Base-by-base conservation (phyloP, 192 early-diverging fungal species). In the Coemansia sp. region DNA sequence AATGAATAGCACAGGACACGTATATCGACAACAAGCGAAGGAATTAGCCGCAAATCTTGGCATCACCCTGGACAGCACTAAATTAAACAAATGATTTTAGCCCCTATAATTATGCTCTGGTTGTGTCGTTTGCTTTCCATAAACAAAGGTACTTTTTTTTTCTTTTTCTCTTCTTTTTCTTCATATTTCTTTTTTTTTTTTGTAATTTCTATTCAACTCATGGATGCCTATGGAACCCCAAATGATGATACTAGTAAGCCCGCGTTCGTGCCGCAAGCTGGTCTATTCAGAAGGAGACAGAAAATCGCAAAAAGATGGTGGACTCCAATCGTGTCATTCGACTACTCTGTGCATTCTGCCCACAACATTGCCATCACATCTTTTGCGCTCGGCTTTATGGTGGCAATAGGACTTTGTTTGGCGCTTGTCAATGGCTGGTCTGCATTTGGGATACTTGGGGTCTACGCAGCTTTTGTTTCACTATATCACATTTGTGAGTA, bases 401-500 rank as follows among this genome's bases (percentile, higher is more conserved):
- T 83, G 65, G 91, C 92, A 5, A 62, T 59, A 0, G 90, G 92
- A 37, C 13, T 70, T 84, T 20, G 64, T 19, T 60, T 79, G 45
- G 62, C 85, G 50, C 70, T 79, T 9, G 62, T 70, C 5, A 48
- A 67, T 17, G 65, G 72, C 9, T 71, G 68, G 60, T 63, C 61
- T 7, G 64, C 78, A 20, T 13, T 61, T 0, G 71, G 82, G 67
- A 75, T 68, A 73, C 69, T 94, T 49, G 92, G 92, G 51, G 46
- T 91, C 41, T 95, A 88, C 68, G 56, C 94, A 14, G 76, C 78
- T 2, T 69, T 86, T 4, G 75, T 96, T 2, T 84, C 88, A 4
- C 48, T 89, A 10, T 98, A 96, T 70, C 96, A 98, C 70, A 77
- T 88, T 20, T 74, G 93, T 20, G 96, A 98, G 75, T 98, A 98